Conservation (phyloP, 2,329 filamentous ascomycete species). For the Hyphodiscus sp. region DNA sequence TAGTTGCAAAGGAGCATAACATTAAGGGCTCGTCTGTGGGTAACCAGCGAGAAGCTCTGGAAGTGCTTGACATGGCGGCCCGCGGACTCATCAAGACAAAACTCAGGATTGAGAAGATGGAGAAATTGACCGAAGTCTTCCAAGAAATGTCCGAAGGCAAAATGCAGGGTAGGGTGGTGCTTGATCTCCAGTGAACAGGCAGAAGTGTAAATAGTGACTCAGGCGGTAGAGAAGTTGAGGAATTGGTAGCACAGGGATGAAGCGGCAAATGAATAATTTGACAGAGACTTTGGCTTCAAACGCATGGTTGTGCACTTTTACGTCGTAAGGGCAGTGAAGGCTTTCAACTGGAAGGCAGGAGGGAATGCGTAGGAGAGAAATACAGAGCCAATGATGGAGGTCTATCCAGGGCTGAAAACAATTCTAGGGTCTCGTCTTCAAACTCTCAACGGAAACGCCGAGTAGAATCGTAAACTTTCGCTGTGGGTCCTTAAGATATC, state of each 20-base stretch:
- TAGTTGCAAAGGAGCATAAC: constrained; percentile 35
- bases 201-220: background rate
- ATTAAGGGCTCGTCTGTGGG: constrained; percentile 46
- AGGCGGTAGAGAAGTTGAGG: background rate
- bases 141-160: constrained; percentile 38
- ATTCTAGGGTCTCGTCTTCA: background rate
- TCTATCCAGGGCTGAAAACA: background rate
- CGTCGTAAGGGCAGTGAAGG: background rate
- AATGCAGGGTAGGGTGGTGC: constrained; percentile 40
- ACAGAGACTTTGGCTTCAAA: background rate
- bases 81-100: constrained; percentile 41
- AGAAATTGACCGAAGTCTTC: constrained; percentile 39
- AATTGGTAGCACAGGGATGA: constrained; percentile 7
- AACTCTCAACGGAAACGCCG: background rate
- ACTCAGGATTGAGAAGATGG: constrained; percentile 40
- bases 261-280: constrained; percentile 2
- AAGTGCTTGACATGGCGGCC: constrained; percentile 41
- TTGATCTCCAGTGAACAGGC: constrained; percentile 32
- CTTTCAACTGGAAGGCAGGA: background rate
- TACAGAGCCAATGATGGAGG: background rate
- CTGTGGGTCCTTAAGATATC: background rate
- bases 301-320: background rate
- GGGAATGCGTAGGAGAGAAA: background rate
- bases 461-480: background rate
- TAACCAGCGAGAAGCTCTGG: constrained; percentile 42